Evolutionary conservation across 345 rosid species (phyloP), one percentile per base, ranked within the genome.

Genomic region (Eutrema yunnanense): DNA sequence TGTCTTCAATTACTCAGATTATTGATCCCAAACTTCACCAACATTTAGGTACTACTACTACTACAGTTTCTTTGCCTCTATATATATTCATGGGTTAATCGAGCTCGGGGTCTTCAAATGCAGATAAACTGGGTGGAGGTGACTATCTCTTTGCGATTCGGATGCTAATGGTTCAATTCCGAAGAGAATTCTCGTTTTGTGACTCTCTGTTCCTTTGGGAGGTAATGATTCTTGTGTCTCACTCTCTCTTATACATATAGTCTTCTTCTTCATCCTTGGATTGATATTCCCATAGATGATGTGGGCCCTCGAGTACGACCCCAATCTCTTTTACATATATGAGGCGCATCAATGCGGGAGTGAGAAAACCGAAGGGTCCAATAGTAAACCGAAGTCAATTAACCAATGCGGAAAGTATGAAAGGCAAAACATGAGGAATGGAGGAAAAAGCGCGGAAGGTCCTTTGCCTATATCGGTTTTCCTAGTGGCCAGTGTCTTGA

Each of bases 271-370:
- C 4, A 37, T 57, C 50, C 50, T 38, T 51, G 70, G 19, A 33
- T 63, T 50, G 56, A 60, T 60, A 14, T 60, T 66, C 50, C 12
- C 6, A 64, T 84, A 95, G 99, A 95, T 95, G 99, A 95, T 95
- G 99, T 95, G 99, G 98, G 98, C 99, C n/a, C 86, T 95, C 22
- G 98, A 95, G 73, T 95, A 90, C 32, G 96, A 95, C 68, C 99
- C 99, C 2, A 88, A 87, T 61, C 71, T 87, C 75, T 92, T 83
- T 75, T 58, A 51, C 48, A 22, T 84, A 38, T 95, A 92, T 22
- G 99, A 92, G 80, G 85, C 87, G 9, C 66, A 78, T 50, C 85
- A 80, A n/a, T 56, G 79, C 14, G 81, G 76, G 58, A 44, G 55
- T 13, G 87, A 85, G 55, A 86, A 79, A 64, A 43, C 82, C 0